A percentile compares a stretch with the other conserved stretches of the same genome.
phyloP scores from a whole-genome alignment of 2,329 filamentous ascomycete genomes.

The Triangularia verruculosa region DNA sequence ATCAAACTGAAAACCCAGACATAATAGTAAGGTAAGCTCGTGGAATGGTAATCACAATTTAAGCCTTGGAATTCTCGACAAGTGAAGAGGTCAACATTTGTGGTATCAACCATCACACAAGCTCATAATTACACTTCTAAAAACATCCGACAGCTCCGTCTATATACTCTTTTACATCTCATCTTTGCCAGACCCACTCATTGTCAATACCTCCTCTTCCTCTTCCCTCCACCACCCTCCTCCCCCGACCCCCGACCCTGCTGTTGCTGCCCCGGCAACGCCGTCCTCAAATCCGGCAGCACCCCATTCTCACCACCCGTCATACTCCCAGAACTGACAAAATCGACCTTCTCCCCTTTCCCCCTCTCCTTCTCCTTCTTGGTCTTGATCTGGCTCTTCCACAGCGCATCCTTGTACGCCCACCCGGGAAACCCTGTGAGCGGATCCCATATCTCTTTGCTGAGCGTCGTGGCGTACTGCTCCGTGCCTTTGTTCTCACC shows the following conservation, averaged over 20 bases:
- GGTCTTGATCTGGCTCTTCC: slow-evolving; percentile 45
- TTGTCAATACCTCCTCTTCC: not conserved
- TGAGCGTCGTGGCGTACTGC: slow-evolving; percentile 65
- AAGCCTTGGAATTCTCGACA: no score
- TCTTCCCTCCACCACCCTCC: not conserved
- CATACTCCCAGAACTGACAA: slow-evolving; percentile 41
- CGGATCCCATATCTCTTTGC: slow-evolving; percentile 57
- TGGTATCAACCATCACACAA: no score
- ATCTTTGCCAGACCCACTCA: not conserved
- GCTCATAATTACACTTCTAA: no score
- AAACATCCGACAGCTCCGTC: no score
- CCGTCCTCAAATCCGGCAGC: not conserved
- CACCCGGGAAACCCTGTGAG: slow-evolving; percentile 48
- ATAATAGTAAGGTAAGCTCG: no score
- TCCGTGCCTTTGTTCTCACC: slow-evolving; percentile 43
- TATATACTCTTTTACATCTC: no score
- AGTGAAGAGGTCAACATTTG: no score
- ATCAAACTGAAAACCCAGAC: no score
- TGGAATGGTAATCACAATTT: no score
- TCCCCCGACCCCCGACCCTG: slow-evolving; percentile 19
- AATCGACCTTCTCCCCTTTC: slow-evolving; percentile 47
- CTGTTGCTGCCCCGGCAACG: slow-evolving; percentile 8
- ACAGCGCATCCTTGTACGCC: slow-evolving; percentile 41
- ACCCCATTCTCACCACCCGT: slow-evolving; percentile 18
- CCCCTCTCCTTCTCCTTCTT: slow-evolving; percentile 45